These are phyloP conservation scores for Firmiana major DNA, from an alignment of 345 rosid genomes.

Conservation along the genomic window DNA sequence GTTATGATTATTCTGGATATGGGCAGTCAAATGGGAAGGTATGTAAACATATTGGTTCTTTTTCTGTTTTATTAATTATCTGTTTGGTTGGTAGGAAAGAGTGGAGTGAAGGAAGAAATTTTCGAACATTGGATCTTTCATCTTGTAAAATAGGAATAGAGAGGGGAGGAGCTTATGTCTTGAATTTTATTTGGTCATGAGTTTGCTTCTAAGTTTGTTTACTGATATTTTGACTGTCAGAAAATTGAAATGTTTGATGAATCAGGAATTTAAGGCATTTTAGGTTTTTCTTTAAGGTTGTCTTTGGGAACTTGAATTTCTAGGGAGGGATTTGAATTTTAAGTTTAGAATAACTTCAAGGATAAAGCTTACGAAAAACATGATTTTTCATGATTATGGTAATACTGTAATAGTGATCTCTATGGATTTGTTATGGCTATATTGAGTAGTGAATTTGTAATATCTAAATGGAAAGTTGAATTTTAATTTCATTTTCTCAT, in stretches of 20 bases:
- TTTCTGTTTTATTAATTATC: background rate
- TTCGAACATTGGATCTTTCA: slow-evolving; percentile 1
- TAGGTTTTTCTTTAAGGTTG: background rate
- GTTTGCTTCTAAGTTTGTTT: background rate
- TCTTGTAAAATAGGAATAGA: background rate
- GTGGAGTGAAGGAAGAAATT: background rate
- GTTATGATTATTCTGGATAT: slow-evolving; percentile 91
- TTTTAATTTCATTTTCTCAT: background rate
- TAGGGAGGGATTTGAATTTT: background rate
- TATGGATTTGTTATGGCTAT: background rate
- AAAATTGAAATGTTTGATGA: background rate
- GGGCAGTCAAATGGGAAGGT: slow-evolving; percentile 88
- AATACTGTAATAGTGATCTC: background rate
- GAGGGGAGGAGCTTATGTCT: background rate
- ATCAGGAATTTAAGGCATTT: background rate
- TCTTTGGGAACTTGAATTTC: background rate
- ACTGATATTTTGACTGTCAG: background rate
- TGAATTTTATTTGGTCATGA: background rate
- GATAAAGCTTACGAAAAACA: background rate
- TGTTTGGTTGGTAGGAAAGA: background rate
- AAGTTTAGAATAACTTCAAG: background rate
- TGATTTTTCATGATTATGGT: background rate
- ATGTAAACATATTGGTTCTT: slow-evolving; percentile 7
- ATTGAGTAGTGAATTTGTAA: background rate
- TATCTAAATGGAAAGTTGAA: background rate